Evolutionary conservation across 1,284 basidiomycete species (phyloP), one percentile per base, ranked within the genome.

Genomic region (Tylopilus orsonianus): DNA sequence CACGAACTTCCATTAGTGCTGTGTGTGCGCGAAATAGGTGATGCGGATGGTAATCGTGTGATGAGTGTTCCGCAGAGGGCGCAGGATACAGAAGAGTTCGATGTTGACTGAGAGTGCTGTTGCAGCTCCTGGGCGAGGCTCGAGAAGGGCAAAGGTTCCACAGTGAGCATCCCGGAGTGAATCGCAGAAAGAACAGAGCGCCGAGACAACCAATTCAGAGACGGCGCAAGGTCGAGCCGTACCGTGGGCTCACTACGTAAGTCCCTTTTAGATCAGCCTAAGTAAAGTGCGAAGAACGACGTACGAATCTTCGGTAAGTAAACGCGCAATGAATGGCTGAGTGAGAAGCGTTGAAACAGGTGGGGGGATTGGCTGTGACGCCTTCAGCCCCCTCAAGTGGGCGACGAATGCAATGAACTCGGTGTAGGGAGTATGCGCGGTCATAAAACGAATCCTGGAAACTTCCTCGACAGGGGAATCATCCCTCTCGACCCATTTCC

Each of bases 151-250:
- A 95, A 78, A 2, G 96, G 95, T 63, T 98, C 96, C 47, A 99
- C 88, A 13, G 84, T 83, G 9, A 99, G 77, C 59, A 93, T 90
- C 2, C 94, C 93, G 12, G 81, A 82, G 55, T 97, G 83, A 48
- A 99, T 89, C 2, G 96, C 94, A 8, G 83, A 73, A 6, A 88
- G 77, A 10, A 97, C 89, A n/a, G 85, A 85, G 24, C 94, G 83
- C 18, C 96, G 80, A 8, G 90, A 89, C 12, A 99, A 77, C 90
- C 93, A 98, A 59, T 93, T 95, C 23, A 99, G 76, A 12, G 93
- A 92, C 0, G 95, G 92, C 0, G 96, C 94, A n/a, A 92, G 72
- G 64, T 98, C 94, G 20, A 99, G 79, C 3, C 97, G 85, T 30
- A 98, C 74, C 0, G 93, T 92, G 0, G 96, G 92, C 56, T 99